Conservation (phyloP, 2,329 filamentous ascomycete species). For the Arthrobotrys sphaeroides region DNA sequence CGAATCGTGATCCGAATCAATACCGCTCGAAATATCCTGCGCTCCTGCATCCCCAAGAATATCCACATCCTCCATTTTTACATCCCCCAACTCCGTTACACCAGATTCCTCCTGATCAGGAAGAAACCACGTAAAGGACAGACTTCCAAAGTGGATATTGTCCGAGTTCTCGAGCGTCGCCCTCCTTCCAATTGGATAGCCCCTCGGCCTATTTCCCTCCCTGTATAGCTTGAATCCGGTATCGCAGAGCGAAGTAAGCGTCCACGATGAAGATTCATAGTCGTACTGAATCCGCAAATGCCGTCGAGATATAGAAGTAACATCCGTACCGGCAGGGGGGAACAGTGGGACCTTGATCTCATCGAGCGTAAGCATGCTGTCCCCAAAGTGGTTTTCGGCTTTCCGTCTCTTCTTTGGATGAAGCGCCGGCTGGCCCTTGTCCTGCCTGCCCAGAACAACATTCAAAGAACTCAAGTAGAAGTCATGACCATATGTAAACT, state of each 20-base stretch:
- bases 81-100: constrained; percentile 16
- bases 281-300: constrained; percentile 44
- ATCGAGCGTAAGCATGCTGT: background rate
- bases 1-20: constrained; percentile 37
- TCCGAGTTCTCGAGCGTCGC: constrained; percentile 16
- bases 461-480: constrained; percentile 56
- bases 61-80: constrained; percentile 50
- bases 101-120: constrained; percentile 48
- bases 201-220: constrained; percentile 13
- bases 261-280: constrained; percentile 26
- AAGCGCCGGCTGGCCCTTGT: constrained; percentile 31
- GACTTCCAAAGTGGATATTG: constrained; percentile 37
- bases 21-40: background rate
- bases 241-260: constrained; percentile 28
- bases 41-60: constrained; percentile 45
- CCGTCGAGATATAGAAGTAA: constrained; percentile 18
- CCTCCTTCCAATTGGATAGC: constrained; percentile 26
- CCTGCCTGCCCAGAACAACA: constrained; percentile 57
- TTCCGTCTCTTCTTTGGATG: constrained; percentile 16
- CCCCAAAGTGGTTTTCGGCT: background rate
- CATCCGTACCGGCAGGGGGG: constrained; percentile 11
- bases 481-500: constrained; percentile 58
- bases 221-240: constrained; percentile 26
- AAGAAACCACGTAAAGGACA: constrained; percentile 53
- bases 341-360: constrained; percentile 37